Evolutionary conservation across 2,329 filamentous ascomycete species (phyloP).

Genomic region (Ophiocordyceps camponoti-floridani): DNA sequence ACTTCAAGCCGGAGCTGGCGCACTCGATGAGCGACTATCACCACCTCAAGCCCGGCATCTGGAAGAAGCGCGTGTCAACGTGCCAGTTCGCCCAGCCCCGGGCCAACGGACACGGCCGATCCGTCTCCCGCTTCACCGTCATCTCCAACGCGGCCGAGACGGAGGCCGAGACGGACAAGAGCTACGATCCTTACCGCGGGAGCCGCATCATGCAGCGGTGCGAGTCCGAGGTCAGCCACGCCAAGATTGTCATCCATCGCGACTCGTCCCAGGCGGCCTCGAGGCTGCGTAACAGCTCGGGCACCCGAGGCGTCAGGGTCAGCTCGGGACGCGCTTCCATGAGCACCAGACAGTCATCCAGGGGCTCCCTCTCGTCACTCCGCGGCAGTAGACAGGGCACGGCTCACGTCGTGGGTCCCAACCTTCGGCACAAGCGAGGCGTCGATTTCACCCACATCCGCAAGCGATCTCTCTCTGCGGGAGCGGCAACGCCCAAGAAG

Average conservation of each 20-base stretch:
- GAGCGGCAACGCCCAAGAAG: constrained; percentile 3
- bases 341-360: constrained; percentile 14
- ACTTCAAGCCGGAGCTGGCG: constrained; percentile 65
- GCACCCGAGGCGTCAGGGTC: constrained; percentile 11
- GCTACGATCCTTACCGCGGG: constrained; percentile 72
- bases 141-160: constrained; percentile 42
- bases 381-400: constrained; percentile 25
- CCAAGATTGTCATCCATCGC: constrained; percentile 53
- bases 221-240: constrained; percentile 35
- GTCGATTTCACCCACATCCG: constrained; percentile 36
- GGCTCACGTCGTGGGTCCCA: constrained; percentile 21
- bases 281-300: constrained; percentile 18
- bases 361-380: constrained; percentile 30
- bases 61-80: constrained; percentile 43
- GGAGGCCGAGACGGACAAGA: constrained; percentile 33
- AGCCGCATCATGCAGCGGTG: constrained; percentile 30
- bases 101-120: constrained; percentile 29
- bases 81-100: constrained; percentile 35
- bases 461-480: constrained; percentile 17
- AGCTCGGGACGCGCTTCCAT: constrained; percentile 11
- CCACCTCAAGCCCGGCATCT: constrained; percentile 43
- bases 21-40: constrained; percentile 87
- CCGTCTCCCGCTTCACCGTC: constrained; percentile 44
- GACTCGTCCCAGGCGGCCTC: constrained; percentile 14
- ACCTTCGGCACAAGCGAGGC: constrained; percentile 29